Base-by-base conservation (phyloP, 441 rosid genomes). In the Adansonia grandidieri region DNA sequence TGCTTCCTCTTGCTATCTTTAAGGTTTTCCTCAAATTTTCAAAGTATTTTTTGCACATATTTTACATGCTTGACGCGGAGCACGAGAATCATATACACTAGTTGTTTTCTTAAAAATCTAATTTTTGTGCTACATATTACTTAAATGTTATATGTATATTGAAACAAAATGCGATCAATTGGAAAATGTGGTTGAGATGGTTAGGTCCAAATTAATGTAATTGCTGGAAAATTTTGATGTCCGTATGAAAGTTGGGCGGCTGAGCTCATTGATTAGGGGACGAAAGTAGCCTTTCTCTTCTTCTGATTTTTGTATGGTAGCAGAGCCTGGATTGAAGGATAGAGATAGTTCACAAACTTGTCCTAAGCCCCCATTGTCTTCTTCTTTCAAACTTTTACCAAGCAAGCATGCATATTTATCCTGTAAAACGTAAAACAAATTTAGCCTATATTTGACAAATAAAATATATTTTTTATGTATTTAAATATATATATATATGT, bases 291-390 rank as follows among this genome's bases (percentile, higher is more conserved):
- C 47, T n/a, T 40, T 74, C 45, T 71, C 58, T 14, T 77, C 83
- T 71, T 75, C 78, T 65, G 62, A 42, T 17, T 75, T 22, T 63
- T 13, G 60, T 48, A 28, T 14, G 10, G 63, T 15, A n/a, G 50
- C 24, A 19, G 58, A 4, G 58, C 58, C 15, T 0, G 37, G 13
- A 20, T 6, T 71, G 79, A 83, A 81, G 67, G 84, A 81, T 1
- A 83, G 77, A 54, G 88, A 83, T 69, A 86, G 86, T 57, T 80
- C 78, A 32, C 88, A 80, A 47, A 45, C 74, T 74, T 82, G 80
- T 42, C 63, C 76, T 13, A 14, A n/a, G 65, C 24, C 75, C 10
- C 66, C 74, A 62, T 2, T 24, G 28, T 73, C 75, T 50, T 73
- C 81, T 45, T 81, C 79, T 9, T 40, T 40, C 37, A 50, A 57